phyloP scores from a whole-genome alignment of 352 stramenopile species.

The Pythium dissotocum region DNA sequence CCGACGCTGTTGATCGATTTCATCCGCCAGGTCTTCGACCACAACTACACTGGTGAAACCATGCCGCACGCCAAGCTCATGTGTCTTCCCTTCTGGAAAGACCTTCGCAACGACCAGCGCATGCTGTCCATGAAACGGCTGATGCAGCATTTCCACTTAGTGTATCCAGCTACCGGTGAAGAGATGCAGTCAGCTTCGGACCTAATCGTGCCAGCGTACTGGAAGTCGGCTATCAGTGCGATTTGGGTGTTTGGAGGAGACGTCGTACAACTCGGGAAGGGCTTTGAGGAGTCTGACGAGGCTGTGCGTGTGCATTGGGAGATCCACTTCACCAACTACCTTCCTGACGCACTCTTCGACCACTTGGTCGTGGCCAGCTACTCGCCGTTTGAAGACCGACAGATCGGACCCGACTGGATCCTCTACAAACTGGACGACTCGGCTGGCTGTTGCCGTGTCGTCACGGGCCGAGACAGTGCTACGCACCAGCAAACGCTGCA shows the following conservation, averaged over 20 bases:
- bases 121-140: slow-evolving; percentile 28
- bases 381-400: slow-evolving; percentile 7
- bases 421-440: not conserved
- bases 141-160: slow-evolving; percentile 21
- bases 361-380: slow-evolving; percentile 22
- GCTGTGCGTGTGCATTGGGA: slow-evolving; percentile 17
- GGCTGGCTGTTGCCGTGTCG: not conserved
- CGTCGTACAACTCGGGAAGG: not conserved
- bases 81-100: slow-evolving; percentile 2
- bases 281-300: not conserved
- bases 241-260: slow-evolving; percentile 12
- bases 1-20: slow-evolving; percentile 21
- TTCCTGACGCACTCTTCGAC: slow-evolving; percentile 8
- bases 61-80: not conserved
- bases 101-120: slow-evolving; percentile 5
- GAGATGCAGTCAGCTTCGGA: slow-evolving; percentile 19
- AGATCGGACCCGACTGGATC: slow-evolving; percentile 12
- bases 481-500: not conserved
- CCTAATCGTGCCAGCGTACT: slow-evolving; percentile 10
- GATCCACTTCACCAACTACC: slow-evolving; percentile 11
- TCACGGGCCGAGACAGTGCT: slow-evolving; percentile 1
- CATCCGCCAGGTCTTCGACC: slow-evolving; percentile 16
- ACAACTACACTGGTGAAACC: slow-evolving; percentile 2
- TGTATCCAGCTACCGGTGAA: slow-evolving; percentile 2
- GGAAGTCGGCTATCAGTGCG: slow-evolving; percentile 3